Conservation (phyloP, 371 early-diverging fungal species). For the Chytridium lagenaria region DNA sequence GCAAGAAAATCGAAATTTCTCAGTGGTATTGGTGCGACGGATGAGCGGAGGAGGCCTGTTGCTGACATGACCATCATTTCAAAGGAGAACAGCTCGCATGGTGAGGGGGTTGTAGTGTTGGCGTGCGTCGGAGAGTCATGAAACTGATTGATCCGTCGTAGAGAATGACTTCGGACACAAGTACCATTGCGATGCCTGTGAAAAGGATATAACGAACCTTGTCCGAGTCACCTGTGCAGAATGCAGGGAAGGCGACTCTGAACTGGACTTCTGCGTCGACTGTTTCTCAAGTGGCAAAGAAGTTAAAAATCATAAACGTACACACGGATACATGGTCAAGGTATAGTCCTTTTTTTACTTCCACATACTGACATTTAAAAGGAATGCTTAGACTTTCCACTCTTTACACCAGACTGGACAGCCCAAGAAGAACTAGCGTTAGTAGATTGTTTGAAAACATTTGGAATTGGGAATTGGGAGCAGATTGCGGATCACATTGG, state of each 20-base stretch:
- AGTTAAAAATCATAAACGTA: conserved; percentile 79
- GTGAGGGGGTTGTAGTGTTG: neutral
- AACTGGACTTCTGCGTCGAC: conserved; percentile 94
- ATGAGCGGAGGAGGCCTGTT: neutral
- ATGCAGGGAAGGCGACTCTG: conserved; percentile 69
- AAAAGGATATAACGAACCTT: conserved; percentile 84
- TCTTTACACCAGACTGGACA: conserved; percentile 90
- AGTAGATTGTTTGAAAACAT: conserved; percentile 89
- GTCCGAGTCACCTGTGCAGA: conserved; percentile 87
- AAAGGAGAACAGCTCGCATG: conserved; percentile 6
- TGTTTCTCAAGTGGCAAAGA: conserved; percentile 93
- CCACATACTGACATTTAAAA: conserved; percentile 15
- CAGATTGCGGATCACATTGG: conserved; percentile 93
- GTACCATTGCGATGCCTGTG: conserved; percentile 92
- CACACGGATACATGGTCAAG: conserved; percentile 89
- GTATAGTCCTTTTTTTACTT: conserved; percentile 38
- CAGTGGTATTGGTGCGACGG: neutral
- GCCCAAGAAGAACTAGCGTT: conserved; percentile 97
- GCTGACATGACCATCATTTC: conserved; percentile 6
- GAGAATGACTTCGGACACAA: conserved; percentile 54
- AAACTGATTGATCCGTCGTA: neutral
- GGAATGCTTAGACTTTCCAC: conserved; percentile 86
- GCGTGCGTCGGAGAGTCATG: no score
- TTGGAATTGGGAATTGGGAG: conserved; percentile 98
- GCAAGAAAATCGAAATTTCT: conserved; percentile 1